These are phyloP conservation scores for Hyparrhenia diplandra DNA, from an alignment of 176 grass and related monocot genomes.

Conservation along the genomic window DNA sequence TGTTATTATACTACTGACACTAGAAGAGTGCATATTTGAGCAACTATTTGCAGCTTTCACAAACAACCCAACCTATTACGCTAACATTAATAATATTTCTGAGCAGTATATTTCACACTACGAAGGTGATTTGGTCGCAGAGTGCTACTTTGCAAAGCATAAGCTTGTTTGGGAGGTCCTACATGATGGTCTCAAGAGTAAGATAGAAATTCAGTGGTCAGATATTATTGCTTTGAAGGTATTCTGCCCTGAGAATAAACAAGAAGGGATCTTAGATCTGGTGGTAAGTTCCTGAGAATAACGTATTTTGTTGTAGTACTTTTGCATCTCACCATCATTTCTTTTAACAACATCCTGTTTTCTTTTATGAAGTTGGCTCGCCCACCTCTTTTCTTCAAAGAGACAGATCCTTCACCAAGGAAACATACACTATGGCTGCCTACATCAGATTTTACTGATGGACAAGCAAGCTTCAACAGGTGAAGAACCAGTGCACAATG, in stretches of 20 bases:
- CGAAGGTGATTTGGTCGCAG: constrained; percentile 79
- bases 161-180: constrained; percentile 86
- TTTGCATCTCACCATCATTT: background rate
- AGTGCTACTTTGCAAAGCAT: constrained; percentile 86
- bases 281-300: constrained; percentile 38
- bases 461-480: constrained; percentile 63
- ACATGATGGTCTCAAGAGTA: constrained; percentile 63
- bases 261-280: constrained; percentile 57
- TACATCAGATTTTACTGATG: constrained; percentile 77
- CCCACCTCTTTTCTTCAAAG: constrained; percentile 74
- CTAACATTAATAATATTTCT: constrained; percentile 7
- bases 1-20: background rate
- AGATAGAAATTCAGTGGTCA: constrained; percentile 89
- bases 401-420: constrained; percentile 83
- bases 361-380: constrained; percentile 58
- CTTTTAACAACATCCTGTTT: background rate
- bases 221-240: constrained; percentile 62
- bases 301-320: background rate
- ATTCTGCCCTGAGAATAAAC: constrained; percentile 45
- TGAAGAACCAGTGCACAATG: constrained; percentile 18
- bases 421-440: constrained; percentile 80
- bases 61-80: background rate
- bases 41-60: background rate
- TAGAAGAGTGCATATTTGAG: no score
- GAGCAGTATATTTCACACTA: constrained; percentile 55